Evolutionary conservation across 768 basidiomycete species (phyloP), one percentile per base, ranked within the genome.

Genomic region (Leccinum disarticulatum): DNA sequence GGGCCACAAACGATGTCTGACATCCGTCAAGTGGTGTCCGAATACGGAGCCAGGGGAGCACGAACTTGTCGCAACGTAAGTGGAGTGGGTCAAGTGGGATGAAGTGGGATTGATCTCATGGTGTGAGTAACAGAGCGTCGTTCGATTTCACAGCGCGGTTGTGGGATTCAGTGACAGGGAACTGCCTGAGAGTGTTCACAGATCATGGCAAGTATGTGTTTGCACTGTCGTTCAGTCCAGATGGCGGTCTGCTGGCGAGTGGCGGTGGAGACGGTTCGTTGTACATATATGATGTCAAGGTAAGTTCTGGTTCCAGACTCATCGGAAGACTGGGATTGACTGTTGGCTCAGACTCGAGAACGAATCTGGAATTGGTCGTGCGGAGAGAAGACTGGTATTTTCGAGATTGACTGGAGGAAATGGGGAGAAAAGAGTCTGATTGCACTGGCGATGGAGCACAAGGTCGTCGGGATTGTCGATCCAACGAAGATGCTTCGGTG

Each of bases 191-290:
- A 61, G 78, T 86, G 19, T 87, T 96, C 67, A 71, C 73, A 6
- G 89, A 92, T 62, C 90, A 93, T 74, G 83, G 77, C 62, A 81
- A 83, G 33, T 82, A 87, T 25, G 83, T 94, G 38, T 95, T 88
- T 70, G 82, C 89, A 1, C 67, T 94, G 31, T 76, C 84, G 6
- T 93, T 93, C 72, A 89, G 88, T 66, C 91, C 91, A 0, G 80
- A 85, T 53, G 90, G 91, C 0, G 77, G 77, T 52, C 86, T 83
- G 70, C 71, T 95, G 28, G 88, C 88, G 3, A 90, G 90, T 14
- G 93, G 90, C 1, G 83, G 89, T 59, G 88, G 87, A 31, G 93
- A 95, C 67, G 90, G 91, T 8, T 82, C 83, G 77, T 66, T 95
- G 56, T 79, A 86, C 64, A 76, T 95, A 28, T 95, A 92, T 65